Percentiles rank a stretch among this genome's conserved stretches.
These are phyloP conservation scores for Sporothrix pseudoabietina DNA, from an alignment of 2,329 filamentous ascomycete genomes.

Conservation along the genomic window DNA sequence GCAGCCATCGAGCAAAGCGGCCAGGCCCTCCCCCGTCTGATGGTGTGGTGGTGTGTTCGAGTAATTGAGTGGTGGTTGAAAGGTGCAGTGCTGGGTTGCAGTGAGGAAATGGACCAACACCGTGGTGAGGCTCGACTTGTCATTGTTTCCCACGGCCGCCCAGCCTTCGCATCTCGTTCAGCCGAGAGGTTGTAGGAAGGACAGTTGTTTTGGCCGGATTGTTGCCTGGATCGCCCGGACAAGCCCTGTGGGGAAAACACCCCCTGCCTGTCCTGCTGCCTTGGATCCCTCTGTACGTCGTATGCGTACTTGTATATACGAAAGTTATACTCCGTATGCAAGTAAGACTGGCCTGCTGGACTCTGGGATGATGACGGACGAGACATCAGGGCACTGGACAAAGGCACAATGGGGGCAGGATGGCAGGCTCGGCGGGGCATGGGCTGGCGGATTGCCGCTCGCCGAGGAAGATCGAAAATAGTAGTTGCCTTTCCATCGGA, in stretches of 20 bases:
- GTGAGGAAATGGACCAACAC: not conserved
- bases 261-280: constrained; percentile 12
- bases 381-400: not conserved
- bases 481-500: not conserved
- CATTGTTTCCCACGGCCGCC: not conserved
- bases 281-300: constrained; percentile 24
- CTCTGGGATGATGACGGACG: constrained; percentile 15
- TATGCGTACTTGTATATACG: constrained; percentile 7
- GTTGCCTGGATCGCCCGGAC: constrained; percentile 24
- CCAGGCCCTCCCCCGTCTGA: not conserved
- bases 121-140: not conserved
- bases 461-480: constrained; percentile 17
- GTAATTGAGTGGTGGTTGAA: not conserved
- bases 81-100: not conserved
- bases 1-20: not conserved
- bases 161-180: constrained; percentile 12
- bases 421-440: not conserved
- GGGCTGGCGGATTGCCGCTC: not conserved
- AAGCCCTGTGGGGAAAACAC: not conserved
- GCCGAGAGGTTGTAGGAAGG: not conserved
- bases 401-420: not conserved
- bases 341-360: constrained; percentile 25
- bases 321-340: constrained; percentile 22
- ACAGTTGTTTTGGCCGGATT: constrained; percentile 1
- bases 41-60: not conserved